phyloP scores from a whole-genome alignment of 352 stramenopile genomes.

The Phytophthora cryptogea region DNA sequence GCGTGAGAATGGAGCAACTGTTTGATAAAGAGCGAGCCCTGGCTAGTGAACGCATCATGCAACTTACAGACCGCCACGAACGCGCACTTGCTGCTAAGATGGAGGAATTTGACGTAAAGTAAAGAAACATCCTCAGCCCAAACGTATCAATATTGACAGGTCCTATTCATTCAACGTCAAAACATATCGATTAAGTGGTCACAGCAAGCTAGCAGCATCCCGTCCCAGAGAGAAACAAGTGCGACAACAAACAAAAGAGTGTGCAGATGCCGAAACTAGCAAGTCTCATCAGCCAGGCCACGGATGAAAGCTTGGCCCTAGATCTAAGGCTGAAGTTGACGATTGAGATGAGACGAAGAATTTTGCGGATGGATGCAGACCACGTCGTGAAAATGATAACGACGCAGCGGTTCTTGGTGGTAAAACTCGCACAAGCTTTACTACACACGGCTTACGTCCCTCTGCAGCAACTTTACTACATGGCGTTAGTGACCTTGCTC shows the following conservation, averaged over 20 bases:
- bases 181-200: too few species aligned
- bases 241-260: slow-evolving; percentile 9
- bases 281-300: slow-evolving; percentile 29
- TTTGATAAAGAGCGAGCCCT: slow-evolving; percentile 72
- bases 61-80: slow-evolving; percentile 75
- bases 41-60: slow-evolving; percentile 85
- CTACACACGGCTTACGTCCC: slow-evolving; percentile 63
- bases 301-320: slow-evolving; percentile 16
- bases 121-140: slow-evolving; percentile 4
- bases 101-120: slow-evolving; percentile 18
- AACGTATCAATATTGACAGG: too few species aligned
- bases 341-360: slow-evolving; percentile 39
- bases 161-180: too few species aligned
- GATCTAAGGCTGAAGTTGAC: slow-evolving; percentile 45
- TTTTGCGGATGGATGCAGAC: slow-evolving; percentile 18
- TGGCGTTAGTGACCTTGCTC: slow-evolving; percentile 48
- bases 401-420: slow-evolving; percentile 28
- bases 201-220: too few species aligned
- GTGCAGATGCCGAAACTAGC: not conserved
- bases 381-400: slow-evolving; percentile 39
- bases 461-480: slow-evolving; percentile 68
- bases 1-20: slow-evolving; percentile 61
- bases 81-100: slow-evolving; percentile 49
- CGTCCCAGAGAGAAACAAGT: not conserved
- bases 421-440: slow-evolving; percentile 49